Base-by-base conservation (phyloP, 2,329 filamentous ascomycete genomes). In the Paecilomyces sp. region DNA sequence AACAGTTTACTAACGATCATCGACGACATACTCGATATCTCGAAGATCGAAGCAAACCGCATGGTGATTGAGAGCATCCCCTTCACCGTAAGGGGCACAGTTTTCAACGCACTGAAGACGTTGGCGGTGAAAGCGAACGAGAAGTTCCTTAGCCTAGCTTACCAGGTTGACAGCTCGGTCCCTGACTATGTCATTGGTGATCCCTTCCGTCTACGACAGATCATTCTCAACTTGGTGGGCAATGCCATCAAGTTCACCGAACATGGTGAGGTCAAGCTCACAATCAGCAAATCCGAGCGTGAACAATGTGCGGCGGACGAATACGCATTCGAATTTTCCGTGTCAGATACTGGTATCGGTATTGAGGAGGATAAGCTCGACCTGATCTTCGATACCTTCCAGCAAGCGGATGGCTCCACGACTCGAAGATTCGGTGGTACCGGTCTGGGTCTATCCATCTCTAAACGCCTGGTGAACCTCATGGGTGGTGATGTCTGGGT, bases 191-290 rank as follows among this genome's bases (percentile, higher is more conserved):
- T 97, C 34, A 87, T 96, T 61, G 92, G 92, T 60, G 92, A 97
- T 72, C 93, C 92, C 1, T 96, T 96, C 86, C 88, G 92, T 74
- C 79, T 97, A 59, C 86, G 92, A 61, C 92, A 97, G 76, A 94
- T 97, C 68, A 96, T 97, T 65, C 83, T 97, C 60, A 97, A 97
- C 76, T 80, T 97, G 55, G 92, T 97, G 50, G 92, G 93, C 69
- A 97, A 97, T 70, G 92, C 92, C 58, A 96, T 97, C 81, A 97
- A 97, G 72, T 97, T 97, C 73, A 97, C 92, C 3, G 92, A 97
- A 73, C 87, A 93, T 65, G 92, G 92, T 63, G 91, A 96, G 74
- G 92, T 97, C 66, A 92, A 91, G 73, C 85, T 97, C 55, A 90
- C 88, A 18, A 96, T 97, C 66, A 87, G 87, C 69, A 80, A 85